phyloP scores from a whole-genome alignment of 108 stramenopile genomes.

The Fragilaria crotonensis region DNA sequence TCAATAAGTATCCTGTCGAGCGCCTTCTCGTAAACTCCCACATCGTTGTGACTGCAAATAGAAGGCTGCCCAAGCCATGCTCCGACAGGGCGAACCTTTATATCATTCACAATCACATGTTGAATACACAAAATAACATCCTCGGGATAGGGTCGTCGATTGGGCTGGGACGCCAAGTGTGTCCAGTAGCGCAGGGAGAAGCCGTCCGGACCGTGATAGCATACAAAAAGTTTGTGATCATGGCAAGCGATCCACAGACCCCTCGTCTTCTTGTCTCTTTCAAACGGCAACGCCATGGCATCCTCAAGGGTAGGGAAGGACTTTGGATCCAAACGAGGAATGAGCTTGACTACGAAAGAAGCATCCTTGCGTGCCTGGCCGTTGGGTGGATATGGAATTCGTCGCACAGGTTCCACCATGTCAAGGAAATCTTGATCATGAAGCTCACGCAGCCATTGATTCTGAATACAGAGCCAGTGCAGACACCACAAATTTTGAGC shows the following conservation, averaged over 20 bases:
- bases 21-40: neutral
- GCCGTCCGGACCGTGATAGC: neutral
- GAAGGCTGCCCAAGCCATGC: neutral
- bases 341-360: neutral
- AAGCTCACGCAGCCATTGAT: neutral
- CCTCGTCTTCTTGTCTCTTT: neutral
- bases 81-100: neutral
- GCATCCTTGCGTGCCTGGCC: neutral
- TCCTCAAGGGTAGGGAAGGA: neutral
- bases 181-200: neutral
- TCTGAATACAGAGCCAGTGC: neutral
- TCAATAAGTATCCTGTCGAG: neutral
- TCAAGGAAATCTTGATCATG: neutral
- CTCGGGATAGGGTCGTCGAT: neutral
- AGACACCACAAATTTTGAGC: neutral
- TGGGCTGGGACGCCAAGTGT: neutral
- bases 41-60: constrained; percentile 1
- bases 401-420: neutral
- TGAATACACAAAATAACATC: neutral
- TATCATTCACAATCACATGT: neutral
- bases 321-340: neutral
- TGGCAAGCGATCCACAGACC: neutral
- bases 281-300: neutral
- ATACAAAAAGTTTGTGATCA: neutral
- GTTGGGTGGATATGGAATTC: neutral